These are phyloP conservation scores for Asterionellopsis glacialis DNA, from an alignment of 108 stramenopile genomes.

Conservation along the genomic window DNA sequence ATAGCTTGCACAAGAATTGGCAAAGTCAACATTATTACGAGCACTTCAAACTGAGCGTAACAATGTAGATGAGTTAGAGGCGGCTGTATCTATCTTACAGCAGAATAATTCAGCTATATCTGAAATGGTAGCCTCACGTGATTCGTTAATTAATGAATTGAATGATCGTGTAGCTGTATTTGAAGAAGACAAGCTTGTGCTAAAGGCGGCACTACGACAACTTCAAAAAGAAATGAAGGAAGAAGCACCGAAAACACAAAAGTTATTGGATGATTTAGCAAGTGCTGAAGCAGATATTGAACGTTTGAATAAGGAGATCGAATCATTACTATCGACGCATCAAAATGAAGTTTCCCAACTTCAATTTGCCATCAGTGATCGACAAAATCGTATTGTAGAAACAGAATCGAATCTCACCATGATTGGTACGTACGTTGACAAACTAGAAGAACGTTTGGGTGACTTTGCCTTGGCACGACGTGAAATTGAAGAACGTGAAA, in stretches of 20 bases:
- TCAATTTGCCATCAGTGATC: constrained; percentile 19
- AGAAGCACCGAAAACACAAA: constrained; percentile 67
- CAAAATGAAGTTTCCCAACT: constrained; percentile 28
- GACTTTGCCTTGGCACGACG: constrained; percentile 69
- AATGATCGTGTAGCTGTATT: constrained; percentile 81
- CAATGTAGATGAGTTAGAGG: constrained; percentile 74
- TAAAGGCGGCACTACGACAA: constrained; percentile 80
- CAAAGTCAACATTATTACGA: constrained; percentile 63
- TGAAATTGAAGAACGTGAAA: constrained; percentile 65
- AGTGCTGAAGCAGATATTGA: constrained; percentile 5
- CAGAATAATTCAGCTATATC: constrained; percentile 79
- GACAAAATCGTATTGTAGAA: constrained; percentile 38
- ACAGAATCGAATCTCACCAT: constrained; percentile 60
- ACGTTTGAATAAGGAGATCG: constrained; percentile 32
- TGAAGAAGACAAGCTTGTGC: constrained; percentile 83
- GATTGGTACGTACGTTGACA: constrained; percentile 71
- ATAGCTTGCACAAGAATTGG: constrained; percentile 43
- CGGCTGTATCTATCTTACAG: constrained; percentile 41
- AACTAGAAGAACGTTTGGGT: constrained; percentile 66
- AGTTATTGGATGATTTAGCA: constrained; percentile 54
- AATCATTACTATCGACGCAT: constrained; percentile 37
- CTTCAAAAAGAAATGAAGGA: constrained; percentile 82
- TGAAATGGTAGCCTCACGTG: constrained; percentile 69
- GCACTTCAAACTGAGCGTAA: constrained; percentile 70
- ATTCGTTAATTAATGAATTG: constrained; percentile 67